A percentile compares a stretch with the other conserved stretches of the same genome.
These are phyloP conservation scores for Fusarium kyushuense DNA, from an alignment of 2,329 filamentous ascomycete species.

Conservation along the genomic window DNA sequence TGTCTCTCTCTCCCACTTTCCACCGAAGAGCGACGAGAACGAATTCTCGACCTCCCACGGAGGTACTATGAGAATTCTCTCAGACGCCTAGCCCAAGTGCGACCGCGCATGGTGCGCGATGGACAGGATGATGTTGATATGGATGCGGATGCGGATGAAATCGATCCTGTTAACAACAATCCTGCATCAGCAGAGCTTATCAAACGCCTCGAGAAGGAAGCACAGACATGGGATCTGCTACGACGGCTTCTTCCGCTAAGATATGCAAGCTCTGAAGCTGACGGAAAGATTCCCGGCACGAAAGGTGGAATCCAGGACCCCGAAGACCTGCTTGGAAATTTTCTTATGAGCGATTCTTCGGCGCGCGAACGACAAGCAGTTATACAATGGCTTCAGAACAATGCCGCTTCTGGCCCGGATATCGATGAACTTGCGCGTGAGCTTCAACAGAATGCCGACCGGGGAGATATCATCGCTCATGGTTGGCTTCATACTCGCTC, in stretches of 20 bases:
- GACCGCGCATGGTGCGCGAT: conserved; percentile 47
- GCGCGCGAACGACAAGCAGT: conserved; percentile 84
- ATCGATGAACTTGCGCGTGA: conserved; percentile 82
- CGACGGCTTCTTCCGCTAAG: conserved; percentile 78
- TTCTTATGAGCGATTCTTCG: conserved; percentile 77
- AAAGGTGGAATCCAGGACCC: conserved; percentile 25
- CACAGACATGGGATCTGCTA: conserved; percentile 90
- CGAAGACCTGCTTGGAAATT: conserved; percentile 71
- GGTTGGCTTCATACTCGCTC: conserved; percentile 94
- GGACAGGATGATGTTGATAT: conserved; percentile 64
- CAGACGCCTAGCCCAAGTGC: conserved; percentile 50
- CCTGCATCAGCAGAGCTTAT: conserved; percentile 46
- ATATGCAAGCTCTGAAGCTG: conserved; percentile 58
- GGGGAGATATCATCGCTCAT: conserved; percentile 84
- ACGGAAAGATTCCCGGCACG: conserved; percentile 51
- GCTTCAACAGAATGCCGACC: conserved; percentile 79
- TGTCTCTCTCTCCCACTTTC: conserved; percentile 68
- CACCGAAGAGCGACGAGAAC: conserved; percentile 68
- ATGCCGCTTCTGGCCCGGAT: conserved; percentile 76
- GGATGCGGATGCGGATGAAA: conserved; percentile 70
- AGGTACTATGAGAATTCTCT: conserved; percentile 69
- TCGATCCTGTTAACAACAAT: conserved; percentile 51
- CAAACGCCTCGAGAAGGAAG: conserved; percentile 79
- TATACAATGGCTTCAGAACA: conserved; percentile 87
- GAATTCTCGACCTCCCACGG: conserved; percentile 72